Base-by-base conservation (phyloP, 2,329 filamentous ascomycete species). In the Pseudogymnoascus sp. region DNA sequence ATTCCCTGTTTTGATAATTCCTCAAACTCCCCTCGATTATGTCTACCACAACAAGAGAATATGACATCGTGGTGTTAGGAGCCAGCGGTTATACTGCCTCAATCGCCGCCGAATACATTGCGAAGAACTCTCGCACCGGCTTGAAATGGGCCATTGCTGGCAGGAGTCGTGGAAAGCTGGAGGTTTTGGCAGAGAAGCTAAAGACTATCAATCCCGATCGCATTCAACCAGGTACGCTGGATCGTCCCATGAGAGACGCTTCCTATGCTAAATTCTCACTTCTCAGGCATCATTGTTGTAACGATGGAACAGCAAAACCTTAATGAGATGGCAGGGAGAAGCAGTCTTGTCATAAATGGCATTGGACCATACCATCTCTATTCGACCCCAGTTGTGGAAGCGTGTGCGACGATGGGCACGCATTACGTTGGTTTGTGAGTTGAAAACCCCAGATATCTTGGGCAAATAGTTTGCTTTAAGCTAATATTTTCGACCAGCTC, bases 1-100 rank as follows among this genome's bases (percentile, higher is more conserved):
- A 16, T 8, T 50, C 7, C 14, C 14, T 56, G n/a, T 12, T 6
- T 31, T 53, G 8, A 31, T 6, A 1, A 6, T 19, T 33, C n/a
- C 7, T 50, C 43, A 10, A 12, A 31, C n/a, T 31, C 8, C 19
- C 5, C 6, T 19, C n/a, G 19, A 31, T 4, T 19, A 33, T 56
- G 46, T 12, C 46, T 56, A 16, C 46, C n/a, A 12, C 46, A 19
- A 19, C 26, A 33, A 56, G 66, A 63, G 46, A 83, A 67, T 88
- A 87, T 70, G 86, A 89, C 68, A 74, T 88, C 59, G 75, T 89
- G 53, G 76, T 89, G 26, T 77, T 88, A 7, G 87, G 87, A 22
- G 85, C 86, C 11, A 88, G 84, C 3, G 87, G 87, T 19, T 89
- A 88, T 72, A 89, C 86, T 0, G 87, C 86, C 31, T 83, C 81